Evolutionary conservation across 116 monocot species (phyloP).

Genomic region (Trichopus zeylanicus): DNA sequence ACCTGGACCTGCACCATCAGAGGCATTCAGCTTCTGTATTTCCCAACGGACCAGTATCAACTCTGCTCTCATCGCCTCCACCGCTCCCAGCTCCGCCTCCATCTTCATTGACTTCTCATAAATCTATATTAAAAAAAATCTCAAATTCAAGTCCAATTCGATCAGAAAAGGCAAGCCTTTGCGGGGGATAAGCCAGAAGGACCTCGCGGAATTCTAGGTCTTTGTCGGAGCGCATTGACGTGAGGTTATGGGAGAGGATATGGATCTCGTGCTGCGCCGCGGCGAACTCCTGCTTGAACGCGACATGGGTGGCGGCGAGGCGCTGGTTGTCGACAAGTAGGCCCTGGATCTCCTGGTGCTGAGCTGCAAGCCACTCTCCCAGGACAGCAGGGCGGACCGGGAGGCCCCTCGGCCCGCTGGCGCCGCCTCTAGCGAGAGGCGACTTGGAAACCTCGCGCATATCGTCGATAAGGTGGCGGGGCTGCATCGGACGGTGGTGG

Average conservation of each 20-base stretch:
- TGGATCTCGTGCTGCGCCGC: constrained; percentile 58
- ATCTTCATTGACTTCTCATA: constrained; percentile 68
- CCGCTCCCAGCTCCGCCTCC: constrained; percentile 52
- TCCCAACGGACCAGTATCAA: constrained; percentile 55
- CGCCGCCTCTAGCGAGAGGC: background rate
- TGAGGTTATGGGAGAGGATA: constrained; percentile 12
- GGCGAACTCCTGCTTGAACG: constrained; percentile 80
- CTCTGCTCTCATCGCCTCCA: constrained; percentile 52
- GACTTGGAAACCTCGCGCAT: background rate
- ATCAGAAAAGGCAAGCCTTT: background rate
- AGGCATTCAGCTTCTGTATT: constrained; percentile 52
- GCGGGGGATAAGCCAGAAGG: background rate
- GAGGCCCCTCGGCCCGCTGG: background rate
- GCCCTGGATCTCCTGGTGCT: constrained; percentile 60
- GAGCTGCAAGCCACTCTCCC: constrained; percentile 59
- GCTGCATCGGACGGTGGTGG: background rate
- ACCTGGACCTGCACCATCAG: constrained; percentile 46
- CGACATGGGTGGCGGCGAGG: constrained; percentile 87
- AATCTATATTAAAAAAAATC: constrained; percentile 17
- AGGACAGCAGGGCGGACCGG: constrained; percentile 13
- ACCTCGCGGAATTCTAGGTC: constrained; percentile 54
- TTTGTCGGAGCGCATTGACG: constrained; percentile 26
- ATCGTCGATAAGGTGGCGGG: background rate
- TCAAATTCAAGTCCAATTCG: background rate
- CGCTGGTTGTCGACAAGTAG: constrained; percentile 84